A percentile compares a stretch with the other conserved stretches of the same genome.
phyloP scores from a whole-genome alignment of 331 rosid genomes.

The Prunus yedoensis region DNA sequence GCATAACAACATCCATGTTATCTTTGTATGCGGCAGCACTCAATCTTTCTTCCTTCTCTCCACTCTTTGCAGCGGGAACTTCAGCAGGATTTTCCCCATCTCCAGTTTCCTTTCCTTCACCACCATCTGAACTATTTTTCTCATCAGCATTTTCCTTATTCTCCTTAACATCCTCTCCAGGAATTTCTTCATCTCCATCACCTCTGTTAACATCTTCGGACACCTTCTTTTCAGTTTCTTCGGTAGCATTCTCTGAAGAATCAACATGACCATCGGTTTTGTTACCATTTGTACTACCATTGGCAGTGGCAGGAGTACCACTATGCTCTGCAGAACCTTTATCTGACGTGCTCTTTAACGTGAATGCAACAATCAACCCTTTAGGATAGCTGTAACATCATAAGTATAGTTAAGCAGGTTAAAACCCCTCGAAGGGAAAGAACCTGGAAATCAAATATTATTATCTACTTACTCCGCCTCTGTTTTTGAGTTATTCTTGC shows the following conservation, averaged over 20 bases:
- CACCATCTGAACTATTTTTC: conserved; percentile 29
- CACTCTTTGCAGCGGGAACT: conserved; percentile 28
- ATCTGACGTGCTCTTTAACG: conserved; percentile 46
- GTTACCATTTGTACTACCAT: conserved; percentile 23
- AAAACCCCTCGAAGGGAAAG: neutral
- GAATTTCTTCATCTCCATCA: conserved; percentile 20
- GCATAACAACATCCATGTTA: conserved; percentile 69
- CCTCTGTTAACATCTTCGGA: conserved; percentile 25
- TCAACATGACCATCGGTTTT: conserved; percentile 28
- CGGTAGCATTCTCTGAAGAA: conserved; percentile 29
- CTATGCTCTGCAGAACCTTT: conserved; percentile 39
- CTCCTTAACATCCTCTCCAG: conserved; percentile 24
- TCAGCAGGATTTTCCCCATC: conserved; percentile 36
- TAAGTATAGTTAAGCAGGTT: conserved; percentile 1
- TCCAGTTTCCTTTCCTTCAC: conserved; percentile 41
- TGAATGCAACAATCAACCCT: conserved; percentile 79
- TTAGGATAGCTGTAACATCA: conserved; percentile 72
- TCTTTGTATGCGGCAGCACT: conserved; percentile 51
- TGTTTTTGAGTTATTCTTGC: conserved; percentile 37
- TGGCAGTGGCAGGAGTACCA: conserved; percentile 30
- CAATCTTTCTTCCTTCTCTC: conserved; percentile 40
- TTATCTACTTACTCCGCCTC: conserved; percentile 50
- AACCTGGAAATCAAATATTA: neutral
- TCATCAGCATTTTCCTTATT: conserved; percentile 26
- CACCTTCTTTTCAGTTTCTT: conserved; percentile 24